A percentile compares a stretch with the other conserved stretches of the same genome.
Evolutionary conservation across 1,139 yeast species (phyloP).

Genomic region (Kurtzmaniella quercitrusa): DNA sequence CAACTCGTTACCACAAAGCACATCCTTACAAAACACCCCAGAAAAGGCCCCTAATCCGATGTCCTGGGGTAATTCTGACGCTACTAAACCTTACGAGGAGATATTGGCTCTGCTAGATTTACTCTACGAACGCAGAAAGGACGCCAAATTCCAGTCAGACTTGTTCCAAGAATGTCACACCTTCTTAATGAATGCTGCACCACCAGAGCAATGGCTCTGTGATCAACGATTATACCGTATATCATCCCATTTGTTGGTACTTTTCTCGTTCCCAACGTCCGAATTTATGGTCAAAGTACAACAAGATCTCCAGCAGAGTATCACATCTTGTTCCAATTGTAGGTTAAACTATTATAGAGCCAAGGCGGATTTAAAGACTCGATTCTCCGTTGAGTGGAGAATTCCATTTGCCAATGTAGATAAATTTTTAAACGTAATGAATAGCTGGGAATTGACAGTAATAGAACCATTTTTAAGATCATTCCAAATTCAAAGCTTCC

Average conservation of each 20-base stretch:
- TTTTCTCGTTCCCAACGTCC: slow-evolving; percentile 55
- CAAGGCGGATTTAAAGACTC: slow-evolving; percentile 46
- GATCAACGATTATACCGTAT: slow-evolving; percentile 44
- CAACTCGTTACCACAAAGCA: not conserved
- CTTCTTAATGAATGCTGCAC: slow-evolving; percentile 2
- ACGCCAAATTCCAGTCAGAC: slow-evolving; percentile 1
- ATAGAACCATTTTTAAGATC: not conserved
- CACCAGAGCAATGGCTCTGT: slow-evolving; percentile 50
- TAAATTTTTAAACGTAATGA: slow-evolving; percentile 45
- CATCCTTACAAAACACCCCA: not conserved
- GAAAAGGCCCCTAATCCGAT: not conserved
- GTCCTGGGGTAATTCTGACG: not conserved
- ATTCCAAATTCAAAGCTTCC: not conserved
- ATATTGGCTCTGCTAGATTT: not conserved
- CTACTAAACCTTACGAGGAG: not conserved
- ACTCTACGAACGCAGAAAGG: not conserved
- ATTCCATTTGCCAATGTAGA: slow-evolving; percentile 47
- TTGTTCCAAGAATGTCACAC: slow-evolving; percentile 1
- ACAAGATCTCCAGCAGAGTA: slow-evolving; percentile 30
- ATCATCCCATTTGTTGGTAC: slow-evolving; percentile 49
- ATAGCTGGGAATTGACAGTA: slow-evolving; percentile 45
- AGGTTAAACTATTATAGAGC: slow-evolving; percentile 47
- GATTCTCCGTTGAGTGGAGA: slow-evolving; percentile 47
- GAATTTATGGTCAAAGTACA: slow-evolving; percentile 41
- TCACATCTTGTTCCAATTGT: slow-evolving; percentile 51